Evolutionary conservation across 176 grass and related monocot species (phyloP), one percentile per base, ranked within the genome.

Genomic region (Eleusine indica): DNA sequence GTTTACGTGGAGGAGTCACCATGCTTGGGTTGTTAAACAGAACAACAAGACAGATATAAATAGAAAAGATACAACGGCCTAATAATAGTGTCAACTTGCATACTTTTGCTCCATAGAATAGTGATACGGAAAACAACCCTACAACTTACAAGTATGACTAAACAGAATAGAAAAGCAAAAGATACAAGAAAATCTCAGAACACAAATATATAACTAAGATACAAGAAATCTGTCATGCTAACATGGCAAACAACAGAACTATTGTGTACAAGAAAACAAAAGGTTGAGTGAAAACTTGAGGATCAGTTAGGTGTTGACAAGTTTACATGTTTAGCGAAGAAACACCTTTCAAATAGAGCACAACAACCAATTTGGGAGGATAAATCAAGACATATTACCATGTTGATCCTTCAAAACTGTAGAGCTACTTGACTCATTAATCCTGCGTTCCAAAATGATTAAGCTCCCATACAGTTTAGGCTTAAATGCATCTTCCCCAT

Each of bases 401-500:
- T 93, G 87, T 68, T 82, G 84, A 68, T 95, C 96, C 71, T 95
- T 98, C 76, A 95, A 86, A 80, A 88, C 35, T 38, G 79, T 93
- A 81, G 93, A 87, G 53, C 87, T 85, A 52, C 82, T 71, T 76
- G 93, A 86, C 46, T 95, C 92, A 9, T 83, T 95, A 70, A 98
- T 98, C 82, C 91, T 89, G 53, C 93, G 93, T 82, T 98, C 96
- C 62, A 98, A 82, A 62, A 83, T 95, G 57, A 98, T 90, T 54
- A 81, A 60, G 73, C 90, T 58, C 21, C 93, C 96, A 1, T 93
- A 95, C 41, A 86, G 7, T 83, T 95, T 92, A 85, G 84, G 91
- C 82, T 98, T 98, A 75, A 91, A 98, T 11, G 96, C 87, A 52
- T 98, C 96, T 84, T 95, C 96, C 64, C 96, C 92, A 13, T 86